These are phyloP conservation scores for Babesia gibsoni DNA, from an alignment of 169 alveolate genomes.

Conservation along the genomic window DNA sequence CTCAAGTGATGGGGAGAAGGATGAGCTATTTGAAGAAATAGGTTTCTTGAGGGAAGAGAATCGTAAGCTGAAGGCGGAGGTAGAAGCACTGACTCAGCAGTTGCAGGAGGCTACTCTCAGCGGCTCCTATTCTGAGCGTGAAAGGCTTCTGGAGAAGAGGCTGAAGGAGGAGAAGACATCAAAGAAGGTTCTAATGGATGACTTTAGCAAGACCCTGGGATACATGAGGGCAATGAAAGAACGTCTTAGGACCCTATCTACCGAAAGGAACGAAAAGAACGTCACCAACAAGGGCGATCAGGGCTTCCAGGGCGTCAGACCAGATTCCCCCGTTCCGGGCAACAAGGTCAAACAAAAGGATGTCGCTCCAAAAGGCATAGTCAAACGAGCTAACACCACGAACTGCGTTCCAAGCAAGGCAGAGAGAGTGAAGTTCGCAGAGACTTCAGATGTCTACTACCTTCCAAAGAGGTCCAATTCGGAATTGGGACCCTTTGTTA, in stretches of 20 bases:
- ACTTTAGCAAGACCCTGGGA: constrained; percentile 49
- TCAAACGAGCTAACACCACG: constrained; percentile 28
- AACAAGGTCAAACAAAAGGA: background rate
- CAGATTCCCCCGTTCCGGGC: background rate
- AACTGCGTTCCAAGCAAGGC: constrained; percentile 8
- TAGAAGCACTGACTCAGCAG: constrained; percentile 3
- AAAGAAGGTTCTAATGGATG: constrained; percentile 46
- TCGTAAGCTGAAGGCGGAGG: background rate
- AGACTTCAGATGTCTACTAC: constrained; percentile 41
- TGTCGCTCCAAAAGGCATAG: constrained; percentile 4
- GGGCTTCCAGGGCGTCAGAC: background rate
- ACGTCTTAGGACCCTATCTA: constrained; percentile 24
- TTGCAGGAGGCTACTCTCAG: background rate
- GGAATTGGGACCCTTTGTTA: constrained; percentile 18
- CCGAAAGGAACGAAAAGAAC: background rate
- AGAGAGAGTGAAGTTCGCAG: constrained; percentile 48
- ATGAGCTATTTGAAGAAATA: background rate
- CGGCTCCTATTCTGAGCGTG: constrained; percentile 9
- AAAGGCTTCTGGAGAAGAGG: constrained; percentile 14
- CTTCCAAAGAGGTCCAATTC: constrained; percentile 46
- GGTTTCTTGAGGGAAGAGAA: background rate
- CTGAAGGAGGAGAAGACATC: constrained; percentile 30
- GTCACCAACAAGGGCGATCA: background rate
- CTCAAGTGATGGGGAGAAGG: background rate
- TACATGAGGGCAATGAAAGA: constrained; percentile 62